These are phyloP conservation scores for Backusella liffmaniae DNA, from an alignment of 192 early-diverging fungal species.

Conservation along the genomic window DNA sequence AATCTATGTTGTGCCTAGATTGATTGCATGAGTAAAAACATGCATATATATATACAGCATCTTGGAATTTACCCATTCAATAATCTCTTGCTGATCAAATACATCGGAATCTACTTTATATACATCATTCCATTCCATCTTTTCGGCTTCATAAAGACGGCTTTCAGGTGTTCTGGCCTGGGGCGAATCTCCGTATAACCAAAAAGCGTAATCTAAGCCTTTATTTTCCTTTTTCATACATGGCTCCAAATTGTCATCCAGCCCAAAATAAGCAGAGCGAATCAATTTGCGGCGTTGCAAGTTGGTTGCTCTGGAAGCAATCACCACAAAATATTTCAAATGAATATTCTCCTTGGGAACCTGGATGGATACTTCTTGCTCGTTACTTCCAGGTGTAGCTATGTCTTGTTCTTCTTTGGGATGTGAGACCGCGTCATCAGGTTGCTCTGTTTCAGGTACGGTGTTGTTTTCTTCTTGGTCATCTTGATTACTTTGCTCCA, in stretches of 20 bases:
- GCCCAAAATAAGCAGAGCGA: constrained; percentile 49
- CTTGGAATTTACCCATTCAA: constrained; percentile 25
- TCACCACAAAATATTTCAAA: constrained; percentile 47
- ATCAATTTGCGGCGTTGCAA: constrained; percentile 46
- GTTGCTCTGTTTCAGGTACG: background rate
- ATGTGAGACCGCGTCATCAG: background rate
- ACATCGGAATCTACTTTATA: constrained; percentile 20
- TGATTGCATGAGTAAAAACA: background rate
- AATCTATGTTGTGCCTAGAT: background rate
- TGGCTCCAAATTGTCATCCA: constrained; percentile 49
- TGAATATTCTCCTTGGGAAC: constrained; percentile 19
- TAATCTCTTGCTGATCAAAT: constrained; percentile 15
- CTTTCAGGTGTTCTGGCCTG: constrained; percentile 13
- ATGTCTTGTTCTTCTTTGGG: background rate
- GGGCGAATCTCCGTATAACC: constrained; percentile 29
- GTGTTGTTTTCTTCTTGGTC: background rate
- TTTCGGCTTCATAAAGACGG: constrained; percentile 42
- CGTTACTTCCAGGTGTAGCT: background rate
- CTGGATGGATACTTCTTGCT: background rate
- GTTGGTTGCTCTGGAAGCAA: constrained; percentile 42
- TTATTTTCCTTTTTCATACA: constrained; percentile 37
- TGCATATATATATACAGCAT: background rate
- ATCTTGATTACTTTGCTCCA: background rate
- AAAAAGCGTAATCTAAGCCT: constrained; percentile 44
- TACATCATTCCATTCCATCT: constrained; percentile 53